Evolutionary conservation across 495 filamentous ascomycete genomes (phyloP), one percentile per base, ranked within the genome.

Genomic region (Hamigera avellanea): DNA sequence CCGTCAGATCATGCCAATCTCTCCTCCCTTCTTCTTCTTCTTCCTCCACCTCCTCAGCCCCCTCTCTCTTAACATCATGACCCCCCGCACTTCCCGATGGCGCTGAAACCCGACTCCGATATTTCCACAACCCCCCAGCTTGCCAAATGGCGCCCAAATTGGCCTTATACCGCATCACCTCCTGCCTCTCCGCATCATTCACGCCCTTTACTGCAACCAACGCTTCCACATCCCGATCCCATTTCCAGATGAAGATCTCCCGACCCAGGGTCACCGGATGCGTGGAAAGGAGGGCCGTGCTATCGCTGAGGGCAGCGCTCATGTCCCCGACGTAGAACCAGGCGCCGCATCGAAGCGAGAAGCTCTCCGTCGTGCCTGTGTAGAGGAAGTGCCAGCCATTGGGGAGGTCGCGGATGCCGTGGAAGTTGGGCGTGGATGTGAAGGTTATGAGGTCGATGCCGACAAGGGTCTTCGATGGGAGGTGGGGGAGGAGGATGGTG

Each of bases 311-410:
- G 28, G 42, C 35, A 7, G 32, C 28, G 28, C 30, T 27, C 36
- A 53, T 37, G 43, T 64, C 54, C 6, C 56, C 54, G 26, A 81
- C 59, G 36, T 68, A 57, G 53, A 81, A 75, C 77, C 77, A 81
- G 26, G 66, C 64, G 7, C 76, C 77, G 41, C 73, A 66, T 9
- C 77, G 65, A 10, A 78, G 51, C 4, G 75, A 75, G 16, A 75
- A 53, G 10, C 67, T 69, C 17, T 67, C 55, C 30, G 67, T 74
- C 16, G 72, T 66, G 15, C 72, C 62, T 0, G 68, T 73, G 48
- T 78, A 81, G 13, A 77, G 52, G 43, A 80, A 78, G 42, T 81
- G 77, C 59, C 65, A 73, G 29, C 75, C 75, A 2, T 49, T 32
- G 1, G 76, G 67, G 8, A 80, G 35, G 40, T 74, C 62, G 38